Evolutionary conservation across 805 yeast species (phyloP).

Genomic region (Cyberlindnera suaveolens): DNA sequence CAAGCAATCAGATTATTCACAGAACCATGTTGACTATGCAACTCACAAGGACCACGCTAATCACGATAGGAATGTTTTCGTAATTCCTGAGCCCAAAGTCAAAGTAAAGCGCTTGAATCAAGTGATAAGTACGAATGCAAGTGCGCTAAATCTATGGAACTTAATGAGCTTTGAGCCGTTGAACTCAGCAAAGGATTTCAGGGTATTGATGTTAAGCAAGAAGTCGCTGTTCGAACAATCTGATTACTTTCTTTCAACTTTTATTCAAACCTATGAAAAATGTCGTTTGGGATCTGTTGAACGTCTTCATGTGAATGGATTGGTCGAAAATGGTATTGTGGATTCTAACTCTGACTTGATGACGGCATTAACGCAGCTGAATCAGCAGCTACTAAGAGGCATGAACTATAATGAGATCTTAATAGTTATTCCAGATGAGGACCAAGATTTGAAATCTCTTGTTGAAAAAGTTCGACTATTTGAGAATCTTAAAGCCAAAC

Average conservation of each 20-base stretch:
- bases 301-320: constrained; percentile 25
- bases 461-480: constrained; percentile 42
- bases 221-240: constrained; percentile 25
- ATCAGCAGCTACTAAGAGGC: constrained; percentile 2
- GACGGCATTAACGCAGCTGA: constrained; percentile 2
- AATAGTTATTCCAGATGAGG: constrained; percentile 13
- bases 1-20: constrained; percentile 10
- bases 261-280: constrained; percentile 39
- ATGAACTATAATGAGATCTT: constrained; percentile 12
- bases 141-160: constrained; percentile 50
- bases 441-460: constrained; percentile 32
- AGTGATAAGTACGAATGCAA: constrained; percentile 39
- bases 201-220: constrained; percentile 39
- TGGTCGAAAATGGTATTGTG: constrained; percentile 16
- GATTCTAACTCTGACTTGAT: constrained; percentile 1
- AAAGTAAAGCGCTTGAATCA: constrained; percentile 32
- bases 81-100: constrained; percentile 30
- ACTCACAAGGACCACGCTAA: not conserved
- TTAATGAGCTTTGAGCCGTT: constrained; percentile 51
- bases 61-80: constrained; percentile 21
- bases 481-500: constrained; percentile 36
- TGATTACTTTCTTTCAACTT: constrained; percentile 31
- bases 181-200: constrained; percentile 43
- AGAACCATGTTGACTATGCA: constrained; percentile 1
- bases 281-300: constrained; percentile 40